Evolutionary conservation across 2,329 filamentous ascomycete genomes (phyloP).

Genomic region (Hymenoscyphus occultus): DNA sequence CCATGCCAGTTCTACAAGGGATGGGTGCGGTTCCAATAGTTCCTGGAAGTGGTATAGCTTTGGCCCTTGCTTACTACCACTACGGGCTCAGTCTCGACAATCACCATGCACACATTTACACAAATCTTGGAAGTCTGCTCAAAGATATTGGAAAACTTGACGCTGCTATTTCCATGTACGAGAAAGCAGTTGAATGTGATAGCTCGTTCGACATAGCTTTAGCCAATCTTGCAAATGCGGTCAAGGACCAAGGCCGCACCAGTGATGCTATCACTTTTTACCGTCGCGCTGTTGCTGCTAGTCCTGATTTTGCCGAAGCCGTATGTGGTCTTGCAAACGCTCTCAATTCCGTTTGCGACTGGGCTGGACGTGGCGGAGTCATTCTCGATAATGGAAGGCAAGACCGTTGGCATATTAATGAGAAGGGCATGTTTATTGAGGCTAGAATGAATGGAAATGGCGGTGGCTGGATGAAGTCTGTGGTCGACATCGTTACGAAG

Average conservation of each 20-base stretch:
- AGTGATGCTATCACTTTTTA: conserved; percentile 92
- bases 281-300: conserved; percentile 83
- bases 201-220: conserved; percentile 94
- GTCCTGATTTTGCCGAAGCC: conserved; percentile 93
- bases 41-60: conserved; percentile 80
- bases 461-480: conserved; percentile 80
- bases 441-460: conserved; percentile 59
- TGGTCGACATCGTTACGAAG: conserved; percentile 85
- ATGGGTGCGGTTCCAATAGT: conserved; percentile 46
- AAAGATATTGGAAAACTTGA: conserved; percentile 95
- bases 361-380: conserved; percentile 85
- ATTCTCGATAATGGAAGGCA: conserved; percentile 67
- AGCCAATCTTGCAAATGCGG: conserved; percentile 93
- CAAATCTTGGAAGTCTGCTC: conserved; percentile 88
- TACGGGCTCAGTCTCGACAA: conserved; percentile 85
- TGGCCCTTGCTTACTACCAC: conserved; percentile 92
- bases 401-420: conserved; percentile 92
- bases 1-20: conserved; percentile 62
- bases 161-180: conserved; percentile 94
- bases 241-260: conserved; percentile 92
- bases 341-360: conserved; percentile 93
- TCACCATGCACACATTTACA: conserved; percentile 92
- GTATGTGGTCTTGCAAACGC: conserved; percentile 95
- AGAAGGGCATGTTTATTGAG: conserved; percentile 77
- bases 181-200: conserved; percentile 88